Percentiles rank a stretch among this genome's conserved stretches.
Conservation (phyloP, 1,284 basidiomycete species). For the Sphagnurus paluster region DNA sequence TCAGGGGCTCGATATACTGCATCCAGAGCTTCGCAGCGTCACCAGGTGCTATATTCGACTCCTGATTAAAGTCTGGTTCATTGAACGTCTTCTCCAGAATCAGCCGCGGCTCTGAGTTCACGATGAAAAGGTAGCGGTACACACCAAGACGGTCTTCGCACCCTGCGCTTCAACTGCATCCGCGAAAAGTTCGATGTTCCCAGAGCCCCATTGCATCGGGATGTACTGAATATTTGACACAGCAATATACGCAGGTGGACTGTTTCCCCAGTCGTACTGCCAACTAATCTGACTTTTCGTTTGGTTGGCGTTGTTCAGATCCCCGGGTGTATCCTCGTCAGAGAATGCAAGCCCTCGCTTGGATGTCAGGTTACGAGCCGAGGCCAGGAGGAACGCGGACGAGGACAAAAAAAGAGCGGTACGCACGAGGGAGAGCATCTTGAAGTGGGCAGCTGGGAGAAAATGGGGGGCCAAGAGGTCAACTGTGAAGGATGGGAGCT, state of each 20-base stretch:
- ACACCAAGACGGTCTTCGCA: constrained; percentile 41
- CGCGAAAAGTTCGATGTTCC: constrained; percentile 36
- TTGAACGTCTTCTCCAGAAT: constrained; percentile 40
- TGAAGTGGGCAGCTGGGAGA: no score
- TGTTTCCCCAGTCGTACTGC: constrained; percentile 48
- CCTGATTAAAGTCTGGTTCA: constrained; percentile 60
- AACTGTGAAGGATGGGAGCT: constrained; percentile 8
- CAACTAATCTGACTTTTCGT: constrained; percentile 42
- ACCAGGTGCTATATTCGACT: constrained; percentile 60
- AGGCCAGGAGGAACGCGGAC: constrained; percentile 10
- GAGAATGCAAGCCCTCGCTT: constrained; percentile 48
- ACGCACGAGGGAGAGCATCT: constrained; percentile 18
- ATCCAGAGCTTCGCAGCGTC: constrained; percentile 62
- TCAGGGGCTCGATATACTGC: constrained; percentile 61
- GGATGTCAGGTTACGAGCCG: constrained; percentile 27
- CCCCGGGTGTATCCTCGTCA: constrained; percentile 35
- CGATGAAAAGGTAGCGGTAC: constrained; percentile 10
- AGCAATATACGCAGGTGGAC: constrained; percentile 39
- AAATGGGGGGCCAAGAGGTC: constrained; percentile 6
- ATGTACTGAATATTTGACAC: constrained; percentile 43
- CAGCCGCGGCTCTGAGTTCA: not conserved
- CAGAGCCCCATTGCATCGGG: constrained; percentile 53
- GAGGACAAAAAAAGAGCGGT: constrained; percentile 15
- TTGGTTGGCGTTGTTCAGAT: constrained; percentile 44
- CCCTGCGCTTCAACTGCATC: constrained; percentile 38